Conservation (phyloP, 179 eudicot genomes). For the Spinacia oleracea region DNA sequence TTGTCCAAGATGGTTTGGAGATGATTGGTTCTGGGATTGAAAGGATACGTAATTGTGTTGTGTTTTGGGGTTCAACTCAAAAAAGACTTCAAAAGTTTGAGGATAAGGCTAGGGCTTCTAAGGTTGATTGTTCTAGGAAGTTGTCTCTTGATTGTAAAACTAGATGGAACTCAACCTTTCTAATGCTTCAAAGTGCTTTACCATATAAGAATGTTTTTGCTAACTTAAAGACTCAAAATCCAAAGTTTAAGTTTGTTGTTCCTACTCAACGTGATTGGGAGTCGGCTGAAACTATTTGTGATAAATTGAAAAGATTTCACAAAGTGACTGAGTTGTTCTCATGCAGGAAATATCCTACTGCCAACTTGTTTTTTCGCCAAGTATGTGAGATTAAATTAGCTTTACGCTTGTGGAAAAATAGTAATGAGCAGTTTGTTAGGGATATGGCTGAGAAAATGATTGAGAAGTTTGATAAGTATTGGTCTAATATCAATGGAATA, state of each 20-base stretch:
- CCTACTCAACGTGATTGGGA: no score
- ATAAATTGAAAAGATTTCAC: slow-evolving; percentile 1
- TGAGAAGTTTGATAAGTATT: slow-evolving; percentile 9
- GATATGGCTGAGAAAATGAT: not conserved
- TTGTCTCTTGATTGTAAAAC: not conserved
- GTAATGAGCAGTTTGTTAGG: not conserved
- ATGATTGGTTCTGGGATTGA: not conserved
- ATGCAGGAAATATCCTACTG: no score
- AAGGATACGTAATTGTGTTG: not conserved
- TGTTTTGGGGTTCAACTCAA: not conserved
- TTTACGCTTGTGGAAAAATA: no score
- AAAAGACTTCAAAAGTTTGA: not conserved
- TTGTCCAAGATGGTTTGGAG: not conserved
- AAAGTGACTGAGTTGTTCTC: slow-evolving; percentile 3
- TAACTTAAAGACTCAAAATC: no score
- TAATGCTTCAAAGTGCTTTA: no score
- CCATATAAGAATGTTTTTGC: no score
- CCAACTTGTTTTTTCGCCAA: no score
- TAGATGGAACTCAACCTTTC: not conserved
- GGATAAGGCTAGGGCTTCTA: not conserved
- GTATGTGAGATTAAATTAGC: no score
- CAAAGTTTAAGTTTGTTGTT: no score
- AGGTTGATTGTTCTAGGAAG: not conserved
- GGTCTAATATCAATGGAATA: not conserved
- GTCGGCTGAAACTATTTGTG: not conserved